These are phyloP conservation scores for Urostyla sp. DNA, from an alignment of 73 alveolate species.

Conservation along the genomic window DNA sequence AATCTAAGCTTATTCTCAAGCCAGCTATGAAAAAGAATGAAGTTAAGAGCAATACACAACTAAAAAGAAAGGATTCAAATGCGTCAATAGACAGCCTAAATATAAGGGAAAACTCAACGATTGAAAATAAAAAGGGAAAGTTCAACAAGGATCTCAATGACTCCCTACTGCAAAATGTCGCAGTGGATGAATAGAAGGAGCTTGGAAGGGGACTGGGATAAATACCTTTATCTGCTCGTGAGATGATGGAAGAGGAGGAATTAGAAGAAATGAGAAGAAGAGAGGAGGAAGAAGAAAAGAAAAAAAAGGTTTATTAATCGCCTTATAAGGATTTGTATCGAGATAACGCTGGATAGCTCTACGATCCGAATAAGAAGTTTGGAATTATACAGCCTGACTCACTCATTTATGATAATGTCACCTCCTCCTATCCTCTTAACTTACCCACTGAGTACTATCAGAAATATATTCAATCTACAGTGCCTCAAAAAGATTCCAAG, in stretches of 20 bases:
- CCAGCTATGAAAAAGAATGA: background rate
- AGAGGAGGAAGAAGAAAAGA: slow-evolving; percentile 53
- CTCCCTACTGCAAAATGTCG: too few relatives aligned
- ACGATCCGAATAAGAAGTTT: slow-evolving; percentile 67
- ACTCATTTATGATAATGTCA: slow-evolving; percentile 68
- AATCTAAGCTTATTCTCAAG: slow-evolving; percentile 7
- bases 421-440: slow-evolving; percentile 70
- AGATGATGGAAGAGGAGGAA: slow-evolving; percentile 59
- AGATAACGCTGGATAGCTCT: slow-evolving; percentile 49
- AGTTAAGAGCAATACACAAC: background rate
- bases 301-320: slow-evolving; percentile 56
- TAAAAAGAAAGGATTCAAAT: slow-evolving; percentile 37
- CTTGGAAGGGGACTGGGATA: slow-evolving; percentile 29
- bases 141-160: too few relatives aligned
- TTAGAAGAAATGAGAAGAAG: slow-evolving; percentile 47
- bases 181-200: slow-evolving; percentile 41
- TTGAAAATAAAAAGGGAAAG: too few relatives aligned
- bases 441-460: slow-evolving; percentile 67
- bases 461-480: slow-evolving; percentile 57
- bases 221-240: slow-evolving; percentile 32
- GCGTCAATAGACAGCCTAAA: too few relatives aligned
- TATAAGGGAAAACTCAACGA: too few relatives aligned
- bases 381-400: slow-evolving; percentile 59
- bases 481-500: slow-evolving; percentile 58
- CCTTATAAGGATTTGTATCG: slow-evolving; percentile 63